Evolutionary conservation across 1,139 yeast species (phyloP).

Genomic region (Lodderomyces elongisporus): DNA sequence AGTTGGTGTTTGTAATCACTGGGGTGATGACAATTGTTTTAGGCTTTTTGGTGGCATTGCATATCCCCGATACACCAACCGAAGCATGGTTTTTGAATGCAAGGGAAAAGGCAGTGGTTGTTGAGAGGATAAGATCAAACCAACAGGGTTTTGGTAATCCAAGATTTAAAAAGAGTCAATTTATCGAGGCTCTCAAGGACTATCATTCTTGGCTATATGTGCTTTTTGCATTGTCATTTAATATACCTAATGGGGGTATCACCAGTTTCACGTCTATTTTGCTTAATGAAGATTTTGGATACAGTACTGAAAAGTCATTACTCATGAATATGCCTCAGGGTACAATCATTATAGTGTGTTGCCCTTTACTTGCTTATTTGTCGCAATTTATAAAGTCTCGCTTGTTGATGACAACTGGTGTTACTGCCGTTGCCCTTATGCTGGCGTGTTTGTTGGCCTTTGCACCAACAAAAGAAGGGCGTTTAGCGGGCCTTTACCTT

Average conservation of each 20-base stretch:
- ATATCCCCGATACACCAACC: conserved; percentile 27
- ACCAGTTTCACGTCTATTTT: conserved; percentile 43
- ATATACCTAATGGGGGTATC: conserved; percentile 35
- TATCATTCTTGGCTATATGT: conserved; percentile 39
- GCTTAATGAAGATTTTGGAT: conserved; percentile 42
- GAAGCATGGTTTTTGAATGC: conserved; percentile 36
- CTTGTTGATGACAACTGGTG: conserved; percentile 38
- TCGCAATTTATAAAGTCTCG: conserved; percentile 28
- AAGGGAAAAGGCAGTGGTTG: conserved; percentile 40
- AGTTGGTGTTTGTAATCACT: conserved; percentile 26
- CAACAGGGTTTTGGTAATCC: conserved; percentile 55
- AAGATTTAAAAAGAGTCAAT: conserved; percentile 49
- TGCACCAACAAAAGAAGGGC: conserved; percentile 27
- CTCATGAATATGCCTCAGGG: conserved; percentile 34
- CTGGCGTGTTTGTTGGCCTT: conserved; percentile 48
- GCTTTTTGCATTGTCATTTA: conserved; percentile 21
- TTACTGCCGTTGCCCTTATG: conserved; percentile 30
- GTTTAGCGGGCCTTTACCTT: conserved; percentile 38
- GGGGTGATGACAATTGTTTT: conserved; percentile 25
- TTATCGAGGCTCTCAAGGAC: conserved; percentile 49
- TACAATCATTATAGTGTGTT: conserved; percentile 39
- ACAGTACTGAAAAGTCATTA: conserved; percentile 20
- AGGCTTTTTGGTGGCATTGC: conserved; percentile 20
- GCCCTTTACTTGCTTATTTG: conserved; percentile 28
- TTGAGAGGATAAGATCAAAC: conserved; percentile 32